Conservation (phyloP, 2,329 filamentous ascomycete genomes). For the Aspergillus carbonarius region DNA sequence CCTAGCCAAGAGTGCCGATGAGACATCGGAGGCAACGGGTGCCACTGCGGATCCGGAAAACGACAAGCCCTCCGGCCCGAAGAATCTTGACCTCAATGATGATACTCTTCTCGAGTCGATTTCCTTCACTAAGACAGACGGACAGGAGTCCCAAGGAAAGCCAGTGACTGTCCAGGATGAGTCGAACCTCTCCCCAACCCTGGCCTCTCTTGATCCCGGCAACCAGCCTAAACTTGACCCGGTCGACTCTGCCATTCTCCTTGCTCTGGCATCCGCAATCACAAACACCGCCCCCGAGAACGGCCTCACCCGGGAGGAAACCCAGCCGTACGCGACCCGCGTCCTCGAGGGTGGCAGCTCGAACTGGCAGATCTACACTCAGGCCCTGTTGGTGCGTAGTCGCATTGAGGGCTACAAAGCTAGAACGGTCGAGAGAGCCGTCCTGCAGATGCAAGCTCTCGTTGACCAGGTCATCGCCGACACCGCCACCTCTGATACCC, state of each 20-base stretch:
- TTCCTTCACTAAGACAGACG: conserved; percentile 64
- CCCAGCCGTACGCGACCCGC: conserved; percentile 83
- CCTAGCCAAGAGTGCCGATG: conserved; percentile 70
- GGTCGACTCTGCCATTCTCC: conserved; percentile 84
- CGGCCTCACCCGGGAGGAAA: conserved; percentile 87
- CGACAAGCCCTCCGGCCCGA: conserved; percentile 51
- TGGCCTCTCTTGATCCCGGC: conserved; percentile 69
- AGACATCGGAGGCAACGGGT: conserved; percentile 18
- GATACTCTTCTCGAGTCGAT: conserved; percentile 91
- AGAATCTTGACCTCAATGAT: conserved; percentile 78
- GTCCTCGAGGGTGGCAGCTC: conserved; percentile 85
- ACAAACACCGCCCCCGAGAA: conserved; percentile 85
- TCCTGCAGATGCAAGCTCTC: conserved; percentile 89
- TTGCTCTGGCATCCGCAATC: conserved; percentile 77
- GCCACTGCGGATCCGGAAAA: conserved; percentile 19
- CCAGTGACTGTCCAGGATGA: conserved; percentile 42
- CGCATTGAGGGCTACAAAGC: conserved; percentile 86
- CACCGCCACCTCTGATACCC: conserved; percentile 55
- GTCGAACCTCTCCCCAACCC: conserved; percentile 56
- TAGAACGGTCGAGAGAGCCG: conserved; percentile 81
- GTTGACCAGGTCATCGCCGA: conserved; percentile 94
- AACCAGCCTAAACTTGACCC: conserved; percentile 78
- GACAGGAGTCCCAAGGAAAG: conserved; percentile 41
- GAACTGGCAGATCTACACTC: conserved; percentile 98
- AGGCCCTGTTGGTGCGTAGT: conserved; percentile 84